phyloP scores from a whole-genome alignment of 2,329 filamentous ascomycete genomes.

The Emmonsiellopsis sp. region DNA sequence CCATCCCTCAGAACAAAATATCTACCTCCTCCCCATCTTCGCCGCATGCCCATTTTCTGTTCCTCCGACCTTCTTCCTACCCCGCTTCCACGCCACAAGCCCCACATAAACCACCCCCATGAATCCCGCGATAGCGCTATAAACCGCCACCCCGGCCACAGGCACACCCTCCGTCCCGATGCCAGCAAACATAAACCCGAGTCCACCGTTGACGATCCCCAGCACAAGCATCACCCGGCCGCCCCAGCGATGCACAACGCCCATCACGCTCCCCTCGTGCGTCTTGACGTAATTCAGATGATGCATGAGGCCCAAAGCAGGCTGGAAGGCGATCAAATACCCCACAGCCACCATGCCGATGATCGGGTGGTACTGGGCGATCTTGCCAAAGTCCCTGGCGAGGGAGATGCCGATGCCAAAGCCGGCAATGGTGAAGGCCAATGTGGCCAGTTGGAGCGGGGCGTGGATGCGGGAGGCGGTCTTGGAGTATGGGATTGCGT shows the following conservation, averaged over 20 bases:
- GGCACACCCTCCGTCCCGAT: constrained; percentile 25
- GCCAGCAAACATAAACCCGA: constrained; percentile 43
- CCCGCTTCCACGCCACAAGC: constrained; percentile 8
- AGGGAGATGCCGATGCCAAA: constrained; percentile 45
- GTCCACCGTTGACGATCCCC: constrained; percentile 49
- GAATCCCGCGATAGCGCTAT: constrained; percentile 41
- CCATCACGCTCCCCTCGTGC: constrained; percentile 34
- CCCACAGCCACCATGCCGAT: constrained; percentile 46
- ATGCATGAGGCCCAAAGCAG: constrained; percentile 43
- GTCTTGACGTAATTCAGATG: constrained; percentile 43
- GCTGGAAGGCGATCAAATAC: constrained; percentile 48
- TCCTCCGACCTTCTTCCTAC: not conserved
- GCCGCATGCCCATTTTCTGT: too few species aligned
- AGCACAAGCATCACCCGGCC: constrained; percentile 43
- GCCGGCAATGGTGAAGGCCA: constrained; percentile 40
- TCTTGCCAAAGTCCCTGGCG: constrained; percentile 28
- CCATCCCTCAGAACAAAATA: not conserved
- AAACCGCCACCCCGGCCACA: constrained; percentile 31
- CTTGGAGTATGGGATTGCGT: constrained; percentile 8
- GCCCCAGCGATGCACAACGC: constrained; percentile 45
- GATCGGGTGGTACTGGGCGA: constrained; percentile 40
- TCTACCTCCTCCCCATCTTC: too few species aligned
- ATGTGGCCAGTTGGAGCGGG: constrained; percentile 40
- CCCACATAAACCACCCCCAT: constrained; percentile 37
- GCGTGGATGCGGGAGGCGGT: constrained; percentile 27